Evolutionary conservation across 1,284 basidiomycete species (phyloP), one percentile per base, ranked within the genome.

Genomic region (Cerrena zonata): DNA sequence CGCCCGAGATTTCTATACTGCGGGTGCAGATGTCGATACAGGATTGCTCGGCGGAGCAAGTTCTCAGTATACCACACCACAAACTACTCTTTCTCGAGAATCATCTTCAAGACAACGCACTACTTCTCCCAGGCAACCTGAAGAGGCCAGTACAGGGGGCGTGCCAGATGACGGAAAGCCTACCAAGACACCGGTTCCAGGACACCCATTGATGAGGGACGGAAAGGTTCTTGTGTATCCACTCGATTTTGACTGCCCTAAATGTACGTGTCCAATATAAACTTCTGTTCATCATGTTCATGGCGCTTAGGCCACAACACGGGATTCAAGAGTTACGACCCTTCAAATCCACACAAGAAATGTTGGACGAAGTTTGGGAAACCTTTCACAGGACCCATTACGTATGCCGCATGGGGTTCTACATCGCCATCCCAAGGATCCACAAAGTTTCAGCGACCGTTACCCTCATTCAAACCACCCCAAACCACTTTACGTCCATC

Each of bases 331-430:
- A 71, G 78, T 51, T 72, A 70, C 40, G 84, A 89, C 61, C 84
- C 86, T 0, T 65, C 72, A 0, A 70, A 80, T 53, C 83, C 86
- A 5, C 89, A 87, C 59, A 69, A 71, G 46, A 79, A 76, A 49
- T 89, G 87, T 65, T 89, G 86, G 87, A 67, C 73, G 1, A 80
- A 79, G 54, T 82, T 84, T 62, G 71, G 73, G 1, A 78, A 77
- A 57, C 71, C 74, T 0, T 89, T 80, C 63, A 61, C 69, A 0
- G 82, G 82, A 3, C 75, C 82, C 2, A 65, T 89, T 13, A 68
- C 73, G 0, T 84, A 81, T 58, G 74, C 80, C 0, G 74, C 75
- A 18, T 77, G 75, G 71, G 55, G 60, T 7, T 30, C 46, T 15
- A 12, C 46, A 15, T 30, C 61, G 38, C 25, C 62, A 11, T 53